Conservation (phyloP, 306 rosid genomes). For the Mimosa pudica region DNA sequence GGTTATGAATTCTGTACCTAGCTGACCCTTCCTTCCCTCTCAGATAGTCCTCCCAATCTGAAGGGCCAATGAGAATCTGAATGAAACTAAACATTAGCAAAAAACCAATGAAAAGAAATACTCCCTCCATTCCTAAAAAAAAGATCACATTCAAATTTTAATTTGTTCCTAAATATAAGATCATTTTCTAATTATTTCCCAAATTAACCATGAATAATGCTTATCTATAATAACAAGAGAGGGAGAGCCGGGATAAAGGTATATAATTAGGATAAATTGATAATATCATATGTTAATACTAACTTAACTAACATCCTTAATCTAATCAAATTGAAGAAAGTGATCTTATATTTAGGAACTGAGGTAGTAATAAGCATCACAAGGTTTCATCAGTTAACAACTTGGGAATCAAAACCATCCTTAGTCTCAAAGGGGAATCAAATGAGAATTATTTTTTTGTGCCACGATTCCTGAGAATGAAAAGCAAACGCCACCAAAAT, state of each 20-base stretch:
- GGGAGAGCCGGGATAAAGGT: too few relatives aligned
- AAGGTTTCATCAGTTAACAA: neutral
- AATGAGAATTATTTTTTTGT: neutral
- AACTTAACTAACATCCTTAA: too few relatives aligned
- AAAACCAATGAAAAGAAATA: neutral
- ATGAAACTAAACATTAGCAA: slow-evolving; percentile 17
- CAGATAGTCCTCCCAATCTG: slow-evolving; percentile 76
- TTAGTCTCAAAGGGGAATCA: neutral
- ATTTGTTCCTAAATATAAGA: too few relatives aligned
- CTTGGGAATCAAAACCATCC: neutral
- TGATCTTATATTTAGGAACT: too few relatives aligned
- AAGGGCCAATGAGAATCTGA: slow-evolving; percentile 79
- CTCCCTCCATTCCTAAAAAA: too few relatives aligned
- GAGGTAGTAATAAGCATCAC: neutral
- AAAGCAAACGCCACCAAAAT: neutral
- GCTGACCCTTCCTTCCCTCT: slow-evolving; percentile 72
- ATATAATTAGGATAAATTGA: too few relatives aligned
- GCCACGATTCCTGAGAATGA: neutral
- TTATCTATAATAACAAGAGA: too few relatives aligned
- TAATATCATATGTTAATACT: too few relatives aligned
- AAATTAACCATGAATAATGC: too few relatives aligned
- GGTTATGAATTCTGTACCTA: slow-evolving; percentile 71
- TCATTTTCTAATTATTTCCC: too few relatives aligned
- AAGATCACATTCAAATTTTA: too few relatives aligned
- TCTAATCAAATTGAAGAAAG: too few relatives aligned